Evolutionary conservation across 176 grass and related monocot species (phyloP).

Genomic region (Eleusine coracana): DNA sequence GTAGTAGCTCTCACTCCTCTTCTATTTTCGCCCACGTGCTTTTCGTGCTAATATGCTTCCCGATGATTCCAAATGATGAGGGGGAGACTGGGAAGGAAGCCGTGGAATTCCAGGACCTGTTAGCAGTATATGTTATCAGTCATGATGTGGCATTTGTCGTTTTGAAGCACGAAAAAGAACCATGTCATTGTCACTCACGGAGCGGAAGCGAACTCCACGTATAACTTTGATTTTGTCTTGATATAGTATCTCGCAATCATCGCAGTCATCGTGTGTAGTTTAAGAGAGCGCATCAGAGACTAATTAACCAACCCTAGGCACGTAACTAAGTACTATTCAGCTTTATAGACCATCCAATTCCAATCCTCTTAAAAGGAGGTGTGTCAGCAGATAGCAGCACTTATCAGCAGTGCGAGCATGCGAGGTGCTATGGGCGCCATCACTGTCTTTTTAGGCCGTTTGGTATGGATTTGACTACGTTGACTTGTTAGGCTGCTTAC

Average conservation of each 20-base stretch:
- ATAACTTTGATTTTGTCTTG: neutral
- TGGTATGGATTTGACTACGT: neutral
- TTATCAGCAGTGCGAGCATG: neutral
- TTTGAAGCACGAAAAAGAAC: neutral
- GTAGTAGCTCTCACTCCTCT: neutral
- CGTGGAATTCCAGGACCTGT: constrained; percentile 9
- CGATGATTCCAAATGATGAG: neutral
- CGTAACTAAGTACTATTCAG: no score
- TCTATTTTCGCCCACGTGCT: neutral
- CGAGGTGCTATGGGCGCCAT: neutral
- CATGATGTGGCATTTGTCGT: neutral
- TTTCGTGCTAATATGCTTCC: neutral
- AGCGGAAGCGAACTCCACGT: neutral
- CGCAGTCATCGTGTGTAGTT: no score
- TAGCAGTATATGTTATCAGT: neutral
- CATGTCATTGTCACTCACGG: no score
- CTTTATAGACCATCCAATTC: no score
- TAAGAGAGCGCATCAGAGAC: no score
- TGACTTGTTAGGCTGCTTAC: neutral
- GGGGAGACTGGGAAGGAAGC: neutral
- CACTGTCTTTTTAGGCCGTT: neutral
- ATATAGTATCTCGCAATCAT: no score
- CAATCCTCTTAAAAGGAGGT: no score
- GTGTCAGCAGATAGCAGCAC: no score
- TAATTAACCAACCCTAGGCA: no score